Percentiles rank a stretch among this genome's conserved stretches.
Conservation (phyloP, 768 basidiomycete species). For the Tulasnella sp. region DNA sequence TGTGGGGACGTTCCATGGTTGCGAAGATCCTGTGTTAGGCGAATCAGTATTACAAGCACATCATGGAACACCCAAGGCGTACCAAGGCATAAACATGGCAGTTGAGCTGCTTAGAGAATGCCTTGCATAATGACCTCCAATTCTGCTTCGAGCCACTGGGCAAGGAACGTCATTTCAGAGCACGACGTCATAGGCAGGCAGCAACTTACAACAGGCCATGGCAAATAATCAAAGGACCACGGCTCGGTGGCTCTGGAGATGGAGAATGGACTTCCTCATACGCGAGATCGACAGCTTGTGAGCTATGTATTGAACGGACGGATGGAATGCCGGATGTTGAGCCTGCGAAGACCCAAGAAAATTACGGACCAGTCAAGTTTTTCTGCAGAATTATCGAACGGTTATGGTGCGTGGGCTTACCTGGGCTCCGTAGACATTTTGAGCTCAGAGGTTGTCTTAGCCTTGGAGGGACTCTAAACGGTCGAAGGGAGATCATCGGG, state of each 20-base stretch:
- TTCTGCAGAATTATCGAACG: too few relatives aligned
- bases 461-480: too few relatives aligned
- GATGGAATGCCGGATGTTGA: too few relatives aligned
- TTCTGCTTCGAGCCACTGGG: constrained; percentile 78
- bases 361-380: too few relatives aligned
- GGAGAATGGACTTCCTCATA: not conserved
- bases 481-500: too few relatives aligned
- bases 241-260: not conserved
- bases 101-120: constrained; percentile 47
- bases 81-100: constrained; percentile 31
- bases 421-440: too few relatives aligned
- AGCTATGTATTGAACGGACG: too few relatives aligned
- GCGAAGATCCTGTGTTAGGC: too few relatives aligned
- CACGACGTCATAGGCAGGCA: not conserved
- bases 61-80: not conserved
- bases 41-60: not conserved
- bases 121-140: constrained; percentile 71
- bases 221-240: constrained; percentile 31
- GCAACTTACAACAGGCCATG: constrained; percentile 48
- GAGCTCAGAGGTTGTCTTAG: too few relatives aligned
- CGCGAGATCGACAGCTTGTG: not conserved
- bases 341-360: too few relatives aligned
- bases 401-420: too few relatives aligned
- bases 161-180: constrained; percentile 7
- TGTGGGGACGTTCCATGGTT: too few relatives aligned